Base-by-base conservation (phyloP, 352 stramenopile species). In the Salisapilia sapeloensis region DNA sequence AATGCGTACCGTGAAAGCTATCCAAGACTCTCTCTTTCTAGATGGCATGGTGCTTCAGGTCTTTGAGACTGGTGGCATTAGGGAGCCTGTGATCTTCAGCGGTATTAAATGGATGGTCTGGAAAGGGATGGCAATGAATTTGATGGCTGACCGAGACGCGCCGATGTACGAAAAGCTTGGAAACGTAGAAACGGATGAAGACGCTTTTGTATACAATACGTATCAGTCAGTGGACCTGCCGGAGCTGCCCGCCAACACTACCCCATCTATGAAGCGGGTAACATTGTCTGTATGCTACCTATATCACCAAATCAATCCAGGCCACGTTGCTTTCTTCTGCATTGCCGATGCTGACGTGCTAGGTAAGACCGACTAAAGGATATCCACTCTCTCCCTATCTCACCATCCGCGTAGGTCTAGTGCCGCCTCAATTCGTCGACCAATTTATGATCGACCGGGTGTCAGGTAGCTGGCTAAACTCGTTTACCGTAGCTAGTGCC, bases 51-150 rank as follows among this genome's bases (percentile, higher is more conserved):
- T 80, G 18, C 35, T 80, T 11, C 58, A 72, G 30, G 53, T 80
- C 27, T 64, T 80, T 30, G 59, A 75, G 15, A 53, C 48, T 19
- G 61, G 70, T 29, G 42, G 42, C 11, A 22, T 59, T 8, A 51
- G 46, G 2, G 54, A 53, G 27, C 55, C 55, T 12, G 53, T 77
- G 35, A 47, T 77, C 20, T 80, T 80, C 30, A 59, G 60, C 0
- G 64, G 60, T 9, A 56, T 80, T 40, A 70, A 75, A 50, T 77
- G 64, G 64, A 56, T 70, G 18, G 64, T 59, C 2, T 34, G 76
- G 32, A 65, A 75, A 44, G 44, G 48, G 11, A 56, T 45, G 6
- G 48, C 61, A 1, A 38, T 35, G 7, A 23, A 60, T 17, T 24
- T 80, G 2, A 65, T 71, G 15, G 51, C 65, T 26, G 60, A 77